Evolutionary conservation across 345 rosid genomes (phyloP).

Genomic region (Gossypium arboreum): DNA sequence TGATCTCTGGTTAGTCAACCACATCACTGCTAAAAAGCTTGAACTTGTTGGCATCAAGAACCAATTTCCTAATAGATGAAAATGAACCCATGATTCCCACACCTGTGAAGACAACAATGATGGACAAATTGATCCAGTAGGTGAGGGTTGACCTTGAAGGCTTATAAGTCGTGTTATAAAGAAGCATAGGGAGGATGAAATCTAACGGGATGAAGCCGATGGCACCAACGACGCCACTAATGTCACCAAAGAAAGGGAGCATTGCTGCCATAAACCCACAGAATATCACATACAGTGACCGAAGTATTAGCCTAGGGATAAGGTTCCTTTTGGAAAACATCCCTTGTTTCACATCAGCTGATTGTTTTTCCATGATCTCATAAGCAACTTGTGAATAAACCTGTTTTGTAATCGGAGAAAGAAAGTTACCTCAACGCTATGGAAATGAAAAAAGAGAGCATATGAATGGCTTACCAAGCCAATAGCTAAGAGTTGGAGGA

Average conservation of each 20-base stretch:
- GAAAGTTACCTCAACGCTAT: background rate
- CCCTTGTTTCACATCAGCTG: slow-evolving; percentile 81
- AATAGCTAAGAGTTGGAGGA: slow-evolving; percentile 90
- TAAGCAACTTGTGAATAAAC: slow-evolving; percentile 98
- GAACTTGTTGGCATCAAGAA: slow-evolving; percentile 82
- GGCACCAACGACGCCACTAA: slow-evolving; percentile 82
- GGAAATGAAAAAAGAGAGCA: background rate
- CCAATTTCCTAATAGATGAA: slow-evolving; percentile 76
- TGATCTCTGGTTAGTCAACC: slow-evolving; percentile 36
- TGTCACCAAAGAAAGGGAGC: slow-evolving; percentile 96
- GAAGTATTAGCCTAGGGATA: slow-evolving; percentile 63
- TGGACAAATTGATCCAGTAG: slow-evolving; percentile 62
- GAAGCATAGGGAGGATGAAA: slow-evolving; percentile 91
- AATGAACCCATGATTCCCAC: slow-evolving; percentile 81
- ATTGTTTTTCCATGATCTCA: slow-evolving; percentile 79
- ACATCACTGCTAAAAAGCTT: slow-evolving; percentile 80
- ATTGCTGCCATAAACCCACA: slow-evolving; percentile 93
- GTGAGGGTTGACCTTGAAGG: slow-evolving; percentile 51
- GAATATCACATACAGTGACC: slow-evolving; percentile 65
- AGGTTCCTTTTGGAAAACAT: slow-evolving; percentile 76
- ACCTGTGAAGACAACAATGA: slow-evolving; percentile 67
- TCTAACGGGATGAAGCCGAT: slow-evolving; percentile 93
- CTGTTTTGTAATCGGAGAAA: slow-evolving; percentile 30
- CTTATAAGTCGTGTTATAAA: slow-evolving; percentile 84
- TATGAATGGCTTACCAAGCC: slow-evolving; percentile 60